phyloP scores from a whole-genome alignment of 2,329 filamentous ascomycete genomes.

The Curvularia eragrostidis region DNA sequence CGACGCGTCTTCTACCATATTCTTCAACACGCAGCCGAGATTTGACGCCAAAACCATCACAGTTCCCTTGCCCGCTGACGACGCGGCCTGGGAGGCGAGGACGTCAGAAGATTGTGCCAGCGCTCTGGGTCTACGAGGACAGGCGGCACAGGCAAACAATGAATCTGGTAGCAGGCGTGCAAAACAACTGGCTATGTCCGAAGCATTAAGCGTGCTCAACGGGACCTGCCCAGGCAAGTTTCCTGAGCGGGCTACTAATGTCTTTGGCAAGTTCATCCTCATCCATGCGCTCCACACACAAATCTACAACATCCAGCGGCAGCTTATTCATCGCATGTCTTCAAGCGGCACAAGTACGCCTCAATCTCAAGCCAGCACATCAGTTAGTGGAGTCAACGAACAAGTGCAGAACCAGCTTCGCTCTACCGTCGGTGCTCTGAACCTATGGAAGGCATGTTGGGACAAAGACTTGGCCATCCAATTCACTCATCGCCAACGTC shows the following conservation, averaged over 20 bases:
- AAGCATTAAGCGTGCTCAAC: constrained; percentile 67
- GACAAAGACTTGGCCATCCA: constrained; percentile 72
- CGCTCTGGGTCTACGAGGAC: constrained; percentile 69
- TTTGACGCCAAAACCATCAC: constrained; percentile 70
- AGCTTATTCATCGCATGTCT: constrained; percentile 45
- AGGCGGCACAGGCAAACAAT: constrained; percentile 64
- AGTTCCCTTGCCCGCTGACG: constrained; percentile 73
- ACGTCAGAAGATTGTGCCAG: constrained; percentile 66
- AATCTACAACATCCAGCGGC: constrained; percentile 62
- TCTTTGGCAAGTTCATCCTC: constrained; percentile 75
- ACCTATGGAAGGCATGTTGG: constrained; percentile 76
- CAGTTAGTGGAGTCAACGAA: constrained; percentile 53
- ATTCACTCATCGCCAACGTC: constrained; percentile 67
- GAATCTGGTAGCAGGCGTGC: constrained; percentile 66
- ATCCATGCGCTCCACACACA: constrained; percentile 72
- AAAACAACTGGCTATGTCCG: constrained; percentile 69
- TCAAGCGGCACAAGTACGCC: constrained; percentile 62
- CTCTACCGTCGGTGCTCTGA: constrained; percentile 61
- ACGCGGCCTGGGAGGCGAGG: constrained; percentile 74
- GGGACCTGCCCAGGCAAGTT: constrained; percentile 65
- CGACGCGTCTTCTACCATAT: constrained; percentile 71
- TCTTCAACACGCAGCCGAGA: constrained; percentile 71
- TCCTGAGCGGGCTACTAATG: constrained; percentile 70
- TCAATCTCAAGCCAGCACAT: constrained; percentile 61
- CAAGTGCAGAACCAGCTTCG: constrained; percentile 58